Evolutionary conservation across 2,329 filamentous ascomycete genomes (phyloP).

Genomic region (Phialophora verrucosa): DNA sequence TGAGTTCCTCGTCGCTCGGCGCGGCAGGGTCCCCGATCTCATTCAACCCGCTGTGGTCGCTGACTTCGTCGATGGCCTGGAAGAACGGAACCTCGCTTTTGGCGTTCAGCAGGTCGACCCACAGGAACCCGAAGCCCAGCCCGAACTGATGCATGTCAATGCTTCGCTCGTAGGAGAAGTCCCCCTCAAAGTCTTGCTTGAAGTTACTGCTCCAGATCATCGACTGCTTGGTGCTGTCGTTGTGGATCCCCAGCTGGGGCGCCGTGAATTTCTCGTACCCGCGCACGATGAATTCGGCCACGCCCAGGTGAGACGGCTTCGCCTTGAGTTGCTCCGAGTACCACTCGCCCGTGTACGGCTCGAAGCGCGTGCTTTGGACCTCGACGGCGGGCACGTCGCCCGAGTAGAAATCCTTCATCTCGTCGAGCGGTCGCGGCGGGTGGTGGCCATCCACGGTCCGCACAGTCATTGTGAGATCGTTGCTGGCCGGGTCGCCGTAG

Average conservation of each 20-base stretch:
- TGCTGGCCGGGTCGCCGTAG: slow-evolving; percentile 37
- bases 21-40: slow-evolving; percentile 35
- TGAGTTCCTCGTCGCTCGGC: slow-evolving; percentile 37
- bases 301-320: slow-evolving; percentile 37
- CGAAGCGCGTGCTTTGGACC: slow-evolving; percentile 33
- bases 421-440: slow-evolving; percentile 31
- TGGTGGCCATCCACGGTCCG: slow-evolving; percentile 39
- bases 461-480: slow-evolving; percentile 36
- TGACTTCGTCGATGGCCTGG: slow-evolving; percentile 35
- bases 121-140: slow-evolving; percentile 38
- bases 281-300: slow-evolving; percentile 37
- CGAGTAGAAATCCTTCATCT: slow-evolving; percentile 34
- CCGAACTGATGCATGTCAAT: slow-evolving; percentile 41
- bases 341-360: slow-evolving; percentile 35
- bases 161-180: slow-evolving; percentile 32
- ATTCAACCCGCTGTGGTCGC: slow-evolving; percentile 34
- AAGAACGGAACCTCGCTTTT: slow-evolving; percentile 35
- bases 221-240: slow-evolving; percentile 34
- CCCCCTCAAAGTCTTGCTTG: slow-evolving; percentile 38
- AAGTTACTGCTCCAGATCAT: slow-evolving; percentile 41
- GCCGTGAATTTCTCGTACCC: slow-evolving; percentile 36
- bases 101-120: slow-evolving; percentile 37
- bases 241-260: slow-evolving; percentile 25
- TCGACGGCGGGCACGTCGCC: slow-evolving; percentile 34
- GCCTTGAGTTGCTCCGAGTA: slow-evolving; percentile 30